Base-by-base conservation (phyloP, 306 rosid genomes). In the Gillenia trifoliata region DNA sequence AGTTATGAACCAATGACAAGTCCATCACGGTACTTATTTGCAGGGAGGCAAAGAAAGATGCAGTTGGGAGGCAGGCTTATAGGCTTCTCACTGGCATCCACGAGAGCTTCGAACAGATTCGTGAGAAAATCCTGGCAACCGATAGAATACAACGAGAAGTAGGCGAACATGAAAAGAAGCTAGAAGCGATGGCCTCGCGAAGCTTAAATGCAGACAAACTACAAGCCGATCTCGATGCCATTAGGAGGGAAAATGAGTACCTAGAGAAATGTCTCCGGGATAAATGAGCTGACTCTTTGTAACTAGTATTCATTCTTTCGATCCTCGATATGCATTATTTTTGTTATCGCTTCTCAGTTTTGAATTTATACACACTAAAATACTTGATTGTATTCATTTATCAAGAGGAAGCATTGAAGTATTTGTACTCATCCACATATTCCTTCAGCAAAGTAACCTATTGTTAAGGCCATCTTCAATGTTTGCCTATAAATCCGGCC, bases 21-120 rank as follows among this genome's bases (percentile, higher is more conserved):
- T 71, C 43, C 3, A 71, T 62, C 26, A 34, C 36, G 16, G 59
- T 20, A 54, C 52, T n/a, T 11, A 8, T 33, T 68, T 81, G 75
- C 89, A 93, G 98, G 88, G 97, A 93, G 86, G 96, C 87, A 38
- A 91, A 88, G 90, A 93, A 89, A 70, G 94, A 91, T 47, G 78
- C 87, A 36, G 79, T 83, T 8, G 98, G 91, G 20, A 76, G 56
- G 70, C 93, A 87, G 79, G 93, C 88, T 63, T 89, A 92, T 75
- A 87, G 85, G 86, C 89, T 94, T 23, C 88, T 92, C 63, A 83
- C 90, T 54, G 83, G 89, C 90, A 86, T 94, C 83, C 99, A 92
- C 19, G 82, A 89, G 75, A 61, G 85, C 71, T 94, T 92, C 2
- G 96, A 86, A 82, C 93, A 88, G 76, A 87, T 92, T 70, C 84